Evolutionary conservation across 2,329 filamentous ascomycete species (phyloP).

Genomic region (Fusarium concolor): DNA sequence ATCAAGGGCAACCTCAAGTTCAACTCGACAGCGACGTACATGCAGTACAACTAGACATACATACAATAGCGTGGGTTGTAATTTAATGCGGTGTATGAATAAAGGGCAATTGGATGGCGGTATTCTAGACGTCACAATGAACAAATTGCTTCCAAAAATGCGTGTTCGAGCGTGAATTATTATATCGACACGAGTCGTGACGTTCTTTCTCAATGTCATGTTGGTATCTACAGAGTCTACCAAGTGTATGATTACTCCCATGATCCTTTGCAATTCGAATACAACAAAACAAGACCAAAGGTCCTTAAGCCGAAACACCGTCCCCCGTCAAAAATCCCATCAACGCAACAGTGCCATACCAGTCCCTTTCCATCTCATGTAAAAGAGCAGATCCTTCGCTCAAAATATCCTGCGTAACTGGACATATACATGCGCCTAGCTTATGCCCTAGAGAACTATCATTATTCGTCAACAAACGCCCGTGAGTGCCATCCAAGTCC

Average conservation of each 20-base stretch:
- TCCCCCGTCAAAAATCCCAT: slow-evolving; percentile 32
- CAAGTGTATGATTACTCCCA: slow-evolving; percentile 22
- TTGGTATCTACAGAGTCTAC: slow-evolving; percentile 35
- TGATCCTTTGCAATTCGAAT: slow-evolving; percentile 14
- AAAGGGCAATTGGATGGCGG: slow-evolving; percentile 44
- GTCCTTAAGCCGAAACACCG: slow-evolving; percentile 36
- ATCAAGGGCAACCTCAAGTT: slow-evolving; percentile 99
- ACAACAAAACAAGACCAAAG: slow-evolving; percentile 11
- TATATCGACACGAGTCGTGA: neutral
- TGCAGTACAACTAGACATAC: slow-evolving; percentile 91
- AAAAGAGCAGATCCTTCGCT: slow-evolving; percentile 10
- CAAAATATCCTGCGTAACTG: neutral
- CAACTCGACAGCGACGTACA: slow-evolving; percentile 97
- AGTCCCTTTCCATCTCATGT: slow-evolving; percentile 3
- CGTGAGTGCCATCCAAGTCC: neutral
- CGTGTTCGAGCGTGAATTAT: neutral
- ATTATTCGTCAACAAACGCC: slow-evolving; percentile 33
- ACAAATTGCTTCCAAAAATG: slow-evolving; percentile 29
- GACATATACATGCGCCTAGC: slow-evolving; percentile 2
- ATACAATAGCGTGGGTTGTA: slow-evolving; percentile 37
- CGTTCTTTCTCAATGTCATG: slow-evolving; percentile 7
- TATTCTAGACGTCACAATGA: slow-evolving; percentile 44
- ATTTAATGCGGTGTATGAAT: slow-evolving; percentile 52
- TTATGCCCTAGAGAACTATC: slow-evolving; percentile 27
- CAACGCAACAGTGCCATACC: slow-evolving; percentile 14